Conservation (phyloP, 2,329 filamentous ascomycete species). For the Monosporascus sp. region DNA sequence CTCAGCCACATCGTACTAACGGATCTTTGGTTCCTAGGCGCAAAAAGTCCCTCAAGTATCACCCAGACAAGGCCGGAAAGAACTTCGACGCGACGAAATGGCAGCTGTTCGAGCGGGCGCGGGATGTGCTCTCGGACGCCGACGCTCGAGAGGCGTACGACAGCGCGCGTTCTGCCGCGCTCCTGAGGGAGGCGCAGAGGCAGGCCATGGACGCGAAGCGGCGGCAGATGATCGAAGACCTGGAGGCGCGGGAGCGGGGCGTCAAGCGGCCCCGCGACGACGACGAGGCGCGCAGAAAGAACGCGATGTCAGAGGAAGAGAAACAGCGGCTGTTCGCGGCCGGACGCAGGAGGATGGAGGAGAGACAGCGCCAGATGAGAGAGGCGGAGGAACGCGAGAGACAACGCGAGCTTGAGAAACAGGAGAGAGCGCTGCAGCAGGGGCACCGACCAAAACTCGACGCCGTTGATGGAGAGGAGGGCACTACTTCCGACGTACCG, state of each 20-base stretch:
- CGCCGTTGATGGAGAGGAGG: slow-evolving; percentile 32
- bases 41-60: slow-evolving; percentile 80
- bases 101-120: slow-evolving; percentile 78
- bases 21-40: slow-evolving; percentile 7
- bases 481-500: slow-evolving; percentile 22
- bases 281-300: slow-evolving; percentile 23
- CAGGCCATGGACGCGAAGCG: slow-evolving; percentile 68
- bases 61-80: slow-evolving; percentile 83
- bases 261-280: slow-evolving; percentile 53
- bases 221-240: slow-evolving; percentile 75
- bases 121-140: slow-evolving; percentile 71
- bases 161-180: slow-evolving; percentile 62
- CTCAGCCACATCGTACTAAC: not conserved
- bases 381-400: slow-evolving; percentile 38
- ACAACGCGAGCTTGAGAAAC: slow-evolving; percentile 28
- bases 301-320: slow-evolving; percentile 19
- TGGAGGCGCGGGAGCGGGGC: slow-evolving; percentile 71
- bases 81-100: slow-evolving; percentile 75
- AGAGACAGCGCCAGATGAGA: slow-evolving; percentile 33
- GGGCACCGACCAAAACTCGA: slow-evolving; percentile 15
- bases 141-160: slow-evolving; percentile 74
- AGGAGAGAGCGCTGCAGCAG: slow-evolving; percentile 1
- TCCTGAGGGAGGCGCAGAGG: slow-evolving; percentile 64
- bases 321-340: slow-evolving; percentile 27
- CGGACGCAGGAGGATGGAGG: slow-evolving; percentile 32